A percentile compares a stretch with the other conserved stretches of the same genome.
Evolutionary conservation across 2,329 filamentous ascomycete genomes (phyloP).

Genomic region (Colletotrichum limetticola): DNA sequence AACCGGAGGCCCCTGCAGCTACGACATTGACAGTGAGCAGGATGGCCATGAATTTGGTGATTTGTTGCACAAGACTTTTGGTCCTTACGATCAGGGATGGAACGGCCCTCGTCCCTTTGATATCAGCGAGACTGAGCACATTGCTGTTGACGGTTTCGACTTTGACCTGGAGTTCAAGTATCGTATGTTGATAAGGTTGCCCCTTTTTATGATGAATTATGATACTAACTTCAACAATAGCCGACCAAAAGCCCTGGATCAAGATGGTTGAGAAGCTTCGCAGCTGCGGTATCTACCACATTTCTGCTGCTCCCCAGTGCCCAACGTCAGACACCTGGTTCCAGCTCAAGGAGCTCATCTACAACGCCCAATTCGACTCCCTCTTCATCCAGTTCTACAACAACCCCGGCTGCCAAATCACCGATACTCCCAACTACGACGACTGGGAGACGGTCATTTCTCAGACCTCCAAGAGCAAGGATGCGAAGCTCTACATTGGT

Average conservation of each 20-base stretch:
- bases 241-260: constrained; percentile 48
- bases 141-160: constrained; percentile 53
- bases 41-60: constrained; percentile 50
- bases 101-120: constrained; percentile 53
- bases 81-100: constrained; percentile 46
- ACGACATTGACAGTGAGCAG: constrained; percentile 43
- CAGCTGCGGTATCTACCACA: constrained; percentile 41
- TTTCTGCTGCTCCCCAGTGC: constrained; percentile 60
- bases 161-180: constrained; percentile 52
- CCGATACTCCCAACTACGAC: constrained; percentile 51
- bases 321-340: constrained; percentile 42
- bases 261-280: constrained; percentile 51
- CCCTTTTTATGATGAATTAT: neutral
- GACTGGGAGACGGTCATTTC: constrained; percentile 51
- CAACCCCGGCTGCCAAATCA: constrained; percentile 50
- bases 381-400: constrained; percentile 63
- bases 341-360: constrained; percentile 50
- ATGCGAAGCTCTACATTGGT: constrained; percentile 58
- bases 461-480: constrained; percentile 47
- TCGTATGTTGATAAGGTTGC: constrained; percentile 40
- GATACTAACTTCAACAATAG: constrained; percentile 35
- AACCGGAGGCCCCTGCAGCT: constrained; percentile 42
- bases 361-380: constrained; percentile 52
- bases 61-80: constrained; percentile 52
- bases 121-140: constrained; percentile 38